Evolutionary conservation across 257 asterid genomes (phyloP).

Genomic region (Plantago elongata): DNA sequence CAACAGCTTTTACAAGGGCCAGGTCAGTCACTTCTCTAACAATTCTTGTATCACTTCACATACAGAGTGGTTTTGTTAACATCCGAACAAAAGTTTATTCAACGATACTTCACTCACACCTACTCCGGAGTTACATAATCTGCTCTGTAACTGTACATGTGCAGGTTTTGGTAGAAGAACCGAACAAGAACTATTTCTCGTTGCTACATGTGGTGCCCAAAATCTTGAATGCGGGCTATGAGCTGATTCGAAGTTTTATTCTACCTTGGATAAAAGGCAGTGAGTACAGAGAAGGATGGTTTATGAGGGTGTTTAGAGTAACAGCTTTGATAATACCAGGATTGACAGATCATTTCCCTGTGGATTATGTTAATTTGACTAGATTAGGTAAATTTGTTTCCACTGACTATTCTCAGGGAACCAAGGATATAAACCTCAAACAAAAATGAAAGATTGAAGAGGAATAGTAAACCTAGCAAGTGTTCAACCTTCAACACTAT

Average conservation of each 20-base stretch:
- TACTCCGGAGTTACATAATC: no score
- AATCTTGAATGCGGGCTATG: constrained; percentile 37
- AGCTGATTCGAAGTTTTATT: constrained; percentile 50
- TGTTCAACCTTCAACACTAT: no score
- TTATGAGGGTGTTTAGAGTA: constrained; percentile 35
- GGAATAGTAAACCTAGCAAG: no score
- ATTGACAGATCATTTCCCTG: constrained; percentile 38
- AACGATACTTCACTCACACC: no score
- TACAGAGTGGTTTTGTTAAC: no score
- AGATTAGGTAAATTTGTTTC: constrained; percentile 35
- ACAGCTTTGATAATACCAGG: constrained; percentile 50
- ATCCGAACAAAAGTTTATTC: no score
- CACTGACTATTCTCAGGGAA: constrained; percentile 8
- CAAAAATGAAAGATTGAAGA: not conserved
- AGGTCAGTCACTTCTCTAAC: constrained; percentile 25
- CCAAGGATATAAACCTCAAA: constrained; percentile 11
- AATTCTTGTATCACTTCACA: not conserved
- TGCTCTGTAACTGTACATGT: not conserved
- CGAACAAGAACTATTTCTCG: constrained; percentile 74
- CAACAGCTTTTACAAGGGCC: constrained; percentile 53
- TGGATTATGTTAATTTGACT: constrained; percentile 58
- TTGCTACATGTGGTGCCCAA: constrained; percentile 38
- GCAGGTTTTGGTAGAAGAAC: constrained; percentile 65
- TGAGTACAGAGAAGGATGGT: constrained; percentile 49
- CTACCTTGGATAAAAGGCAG: constrained; percentile 41